Base-by-base conservation (phyloP, 2,329 filamentous ascomycete species). In the Tothia fuscella region DNA sequence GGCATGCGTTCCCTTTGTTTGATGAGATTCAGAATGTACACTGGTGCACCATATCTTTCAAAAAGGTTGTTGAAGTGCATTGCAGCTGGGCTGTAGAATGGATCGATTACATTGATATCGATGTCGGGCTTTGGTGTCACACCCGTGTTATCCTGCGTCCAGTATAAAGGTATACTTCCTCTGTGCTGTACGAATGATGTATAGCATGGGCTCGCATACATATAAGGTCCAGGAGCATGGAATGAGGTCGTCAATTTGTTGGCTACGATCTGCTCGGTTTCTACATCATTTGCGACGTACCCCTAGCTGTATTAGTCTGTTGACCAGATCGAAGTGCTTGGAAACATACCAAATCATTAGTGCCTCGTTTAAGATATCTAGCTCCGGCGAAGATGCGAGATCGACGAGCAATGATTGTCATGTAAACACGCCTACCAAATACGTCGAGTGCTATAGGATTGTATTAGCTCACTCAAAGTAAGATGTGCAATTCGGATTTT, bases 101-200 rank as follows among this genome's bases (percentile, higher is more conserved):
- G 91, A 59, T 98, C 91, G 16, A 93, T 76, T n/a, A 96, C 71
- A 54, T 93, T 95, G 31, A 98, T 67, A 57, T 95, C 84, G 50
- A 98, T 98, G 7, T 89, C 88, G 7, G 91, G 93, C 52, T 96
- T 98, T 0, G 93, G 93, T 1, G 86, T 88, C 2, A 98, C 91
- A 2, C 89, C 88, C 3, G 85, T 91, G 51, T 80, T 93, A 56
- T 96, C 91, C 58, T 98, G 91, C 0, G 87, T 93, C 93, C 93
- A 98, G 59, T 94, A 87, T 0, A 98, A 69, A 3, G 91, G 91
- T 45, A 98, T 98, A 50, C 91, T 96, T 20, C 93, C 93, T 49
- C 91, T 76, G 57, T 98, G 91, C 57, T 98, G 91, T 1, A 98
- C 81, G 59, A 94, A 96, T 0, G 91, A 96, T 3, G 91, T 96